phyloP scores from a whole-genome alignment of 2,329 filamentous ascomycete species.

The Phialophora expanda region DNA sequence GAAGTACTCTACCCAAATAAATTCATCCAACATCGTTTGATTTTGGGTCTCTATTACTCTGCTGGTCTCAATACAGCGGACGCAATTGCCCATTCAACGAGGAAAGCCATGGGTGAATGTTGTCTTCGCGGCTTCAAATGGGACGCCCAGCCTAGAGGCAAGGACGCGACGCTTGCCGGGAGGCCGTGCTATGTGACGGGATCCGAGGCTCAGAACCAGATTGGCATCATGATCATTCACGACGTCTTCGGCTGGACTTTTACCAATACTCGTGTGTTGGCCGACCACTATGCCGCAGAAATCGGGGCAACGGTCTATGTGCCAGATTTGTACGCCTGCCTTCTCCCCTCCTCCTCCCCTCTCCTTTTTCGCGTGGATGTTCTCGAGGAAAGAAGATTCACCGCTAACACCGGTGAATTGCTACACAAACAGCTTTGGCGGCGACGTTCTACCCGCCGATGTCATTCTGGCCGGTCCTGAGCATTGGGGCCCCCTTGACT shows the following conservation, averaged over 20 bases:
- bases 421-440: constrained; percentile 41
- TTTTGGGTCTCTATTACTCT: too few relatives aligned
- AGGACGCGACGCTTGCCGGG: constrained; percentile 28
- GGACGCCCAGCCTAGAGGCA: not conserved
- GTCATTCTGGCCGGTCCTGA: constrained; percentile 36
- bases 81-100: too few relatives aligned
- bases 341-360: not conserved
- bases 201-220: constrained; percentile 35
- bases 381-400: too few relatives aligned
- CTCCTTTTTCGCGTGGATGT: not conserved
- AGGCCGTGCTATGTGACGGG: constrained; percentile 49
- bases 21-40: too few relatives aligned
- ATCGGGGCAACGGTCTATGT: constrained; percentile 53
- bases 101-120: too few relatives aligned
- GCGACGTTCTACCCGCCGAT: constrained; percentile 45
- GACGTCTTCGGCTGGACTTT: constrained; percentile 57
- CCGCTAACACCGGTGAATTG: too few relatives aligned
- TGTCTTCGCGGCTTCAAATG: not conserved
- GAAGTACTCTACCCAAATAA: too few relatives aligned
- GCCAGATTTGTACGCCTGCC: constrained; percentile 44
- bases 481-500: constrained; percentile 43
- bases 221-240: constrained; percentile 50
- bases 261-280: constrained; percentile 51
- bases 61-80: too few relatives aligned
- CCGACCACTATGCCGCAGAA: constrained; percentile 54